These are phyloP conservation scores for Beauveria sp. DNA, from an alignment of 2,329 filamentous ascomycete genomes.

Conservation along the genomic window DNA sequence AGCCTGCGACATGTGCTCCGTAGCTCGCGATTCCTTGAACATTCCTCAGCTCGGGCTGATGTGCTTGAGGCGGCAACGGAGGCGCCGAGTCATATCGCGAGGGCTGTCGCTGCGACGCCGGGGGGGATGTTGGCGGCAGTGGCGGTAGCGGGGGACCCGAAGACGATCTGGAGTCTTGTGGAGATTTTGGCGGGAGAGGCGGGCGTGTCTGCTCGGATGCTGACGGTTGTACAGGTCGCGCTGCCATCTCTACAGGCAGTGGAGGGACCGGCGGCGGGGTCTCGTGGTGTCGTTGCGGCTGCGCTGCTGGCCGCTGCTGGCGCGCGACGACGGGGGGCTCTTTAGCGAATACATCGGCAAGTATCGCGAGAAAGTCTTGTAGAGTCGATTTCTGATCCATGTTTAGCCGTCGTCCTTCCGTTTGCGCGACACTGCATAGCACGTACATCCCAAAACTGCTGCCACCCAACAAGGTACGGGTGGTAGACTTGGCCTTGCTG, in stretches of 20 bases:
- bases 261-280: constrained; percentile 64
- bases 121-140: constrained; percentile 18
- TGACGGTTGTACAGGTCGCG: constrained; percentile 30
- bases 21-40: background rate
- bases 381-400: constrained; percentile 65
- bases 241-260: constrained; percentile 55
- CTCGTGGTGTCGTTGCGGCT: constrained; percentile 24
- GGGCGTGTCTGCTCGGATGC: constrained; percentile 31
- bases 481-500: constrained; percentile 91
- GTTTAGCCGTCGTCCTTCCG: constrained; percentile 14
- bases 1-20: background rate
- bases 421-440: background rate
- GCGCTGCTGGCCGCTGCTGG: constrained; percentile 42
- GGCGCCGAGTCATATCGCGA: constrained; percentile 43
- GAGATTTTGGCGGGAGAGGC: constrained; percentile 48
- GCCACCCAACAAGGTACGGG: constrained; percentile 88
- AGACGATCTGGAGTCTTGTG: constrained; percentile 20
- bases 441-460: constrained; percentile 82
- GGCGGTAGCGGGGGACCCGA: constrained; percentile 23
- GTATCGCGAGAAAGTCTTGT: constrained; percentile 70
- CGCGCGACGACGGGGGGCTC: constrained; percentile 85
- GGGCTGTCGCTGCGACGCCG: constrained; percentile 15
- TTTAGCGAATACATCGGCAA: constrained; percentile 85
- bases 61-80: constrained; percentile 32
- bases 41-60: constrained; percentile 6